These are phyloP conservation scores for Penicillium sp. DNA, from an alignment of 2,329 filamentous ascomycete genomes.

Conservation along the genomic window DNA sequence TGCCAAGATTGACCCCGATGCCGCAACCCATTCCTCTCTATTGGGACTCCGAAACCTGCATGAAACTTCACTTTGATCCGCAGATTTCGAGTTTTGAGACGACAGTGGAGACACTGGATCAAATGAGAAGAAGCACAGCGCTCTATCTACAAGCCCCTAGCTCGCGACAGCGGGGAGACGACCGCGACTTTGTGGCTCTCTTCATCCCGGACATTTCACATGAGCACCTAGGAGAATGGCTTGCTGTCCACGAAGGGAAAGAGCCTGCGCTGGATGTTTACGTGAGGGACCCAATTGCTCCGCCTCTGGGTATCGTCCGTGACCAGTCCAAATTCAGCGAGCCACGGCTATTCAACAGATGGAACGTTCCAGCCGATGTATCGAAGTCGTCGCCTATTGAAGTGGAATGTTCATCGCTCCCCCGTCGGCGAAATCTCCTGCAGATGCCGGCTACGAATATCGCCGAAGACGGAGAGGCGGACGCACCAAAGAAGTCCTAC, in stretches of 20 bases:
- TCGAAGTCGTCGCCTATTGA: slow-evolving; percentile 8
- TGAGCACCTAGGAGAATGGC: slow-evolving; percentile 17
- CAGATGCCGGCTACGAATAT: slow-evolving; percentile 9
- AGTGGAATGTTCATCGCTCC: slow-evolving; percentile 24
- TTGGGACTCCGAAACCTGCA: slow-evolving; percentile 23
- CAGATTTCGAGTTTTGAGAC: slow-evolving; percentile 6
- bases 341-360: slow-evolving; percentile 21
- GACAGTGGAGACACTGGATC: slow-evolving; percentile 17
- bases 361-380: slow-evolving; percentile 13
- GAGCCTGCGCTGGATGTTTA: slow-evolving; percentile 20
- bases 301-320: slow-evolving; percentile 21
- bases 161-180: slow-evolving; percentile 1
- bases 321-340: slow-evolving; percentile 21
- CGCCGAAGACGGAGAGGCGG: slow-evolving; percentile 6
- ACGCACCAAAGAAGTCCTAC: slow-evolving; percentile 13
- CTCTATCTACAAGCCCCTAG: slow-evolving; percentile 23
- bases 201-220: slow-evolving; percentile 21
- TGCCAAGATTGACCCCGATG: slow-evolving; percentile 13
- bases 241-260: slow-evolving; percentile 14
- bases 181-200: slow-evolving; percentile 22
- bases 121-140: slow-evolving; percentile 27
- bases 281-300: not conserved
- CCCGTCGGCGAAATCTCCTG: slow-evolving; percentile 24
- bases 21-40: slow-evolving; percentile 22
- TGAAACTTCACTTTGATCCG: slow-evolving; percentile 15